A percentile compares a stretch with the other conserved stretches of the same genome.
phyloP scores from a whole-genome alignment of 116 monocot species.

The Cymodocea nodosa region DNA sequence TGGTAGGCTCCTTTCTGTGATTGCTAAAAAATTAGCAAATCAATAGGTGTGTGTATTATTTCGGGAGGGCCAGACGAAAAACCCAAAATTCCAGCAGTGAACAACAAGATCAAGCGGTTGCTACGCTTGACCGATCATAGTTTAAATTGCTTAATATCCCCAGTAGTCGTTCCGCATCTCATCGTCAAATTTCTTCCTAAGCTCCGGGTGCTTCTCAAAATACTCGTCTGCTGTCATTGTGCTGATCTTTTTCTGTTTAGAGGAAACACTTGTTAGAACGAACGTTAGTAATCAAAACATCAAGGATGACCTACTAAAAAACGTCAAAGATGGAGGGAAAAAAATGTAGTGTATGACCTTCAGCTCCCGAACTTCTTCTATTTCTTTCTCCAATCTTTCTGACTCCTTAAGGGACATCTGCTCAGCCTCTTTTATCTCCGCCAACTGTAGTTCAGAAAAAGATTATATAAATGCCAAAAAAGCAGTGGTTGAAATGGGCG shows the following conservation, averaged over 20 bases:
- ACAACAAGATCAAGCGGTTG: neutral
- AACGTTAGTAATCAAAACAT: no score
- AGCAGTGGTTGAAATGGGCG: no score
- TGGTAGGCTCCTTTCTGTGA: no score
- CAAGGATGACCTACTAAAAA: neutral
- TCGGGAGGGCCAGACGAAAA: neutral
- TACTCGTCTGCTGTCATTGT: slow-evolving; percentile 98
- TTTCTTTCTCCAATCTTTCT: slow-evolving; percentile 84
- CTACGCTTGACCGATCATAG: neutral
- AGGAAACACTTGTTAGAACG: slow-evolving; percentile 1
- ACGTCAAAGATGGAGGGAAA: neutral
- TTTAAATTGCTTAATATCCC: slow-evolving; percentile 51
- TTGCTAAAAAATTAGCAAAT: neutral
- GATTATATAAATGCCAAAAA: no score
- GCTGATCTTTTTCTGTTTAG: slow-evolving; percentile 71
- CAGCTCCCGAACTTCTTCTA: slow-evolving; percentile 68
- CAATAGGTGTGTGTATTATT: slow-evolving; percentile 6
- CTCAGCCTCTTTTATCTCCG: slow-evolving; percentile 81
- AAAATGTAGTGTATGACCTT: slow-evolving; percentile 38
- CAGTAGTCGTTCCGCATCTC: slow-evolving; percentile 95
- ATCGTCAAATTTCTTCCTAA: slow-evolving; percentile 95
- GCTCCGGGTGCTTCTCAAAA: slow-evolving; percentile 87
- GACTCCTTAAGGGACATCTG: slow-evolving; percentile 70
- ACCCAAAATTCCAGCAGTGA: neutral
- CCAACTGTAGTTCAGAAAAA: slow-evolving; percentile 28